phyloP scores from a whole-genome alignment of 2,329 filamentous ascomycete species.

The Phialemoniopsis sp. region DNA sequence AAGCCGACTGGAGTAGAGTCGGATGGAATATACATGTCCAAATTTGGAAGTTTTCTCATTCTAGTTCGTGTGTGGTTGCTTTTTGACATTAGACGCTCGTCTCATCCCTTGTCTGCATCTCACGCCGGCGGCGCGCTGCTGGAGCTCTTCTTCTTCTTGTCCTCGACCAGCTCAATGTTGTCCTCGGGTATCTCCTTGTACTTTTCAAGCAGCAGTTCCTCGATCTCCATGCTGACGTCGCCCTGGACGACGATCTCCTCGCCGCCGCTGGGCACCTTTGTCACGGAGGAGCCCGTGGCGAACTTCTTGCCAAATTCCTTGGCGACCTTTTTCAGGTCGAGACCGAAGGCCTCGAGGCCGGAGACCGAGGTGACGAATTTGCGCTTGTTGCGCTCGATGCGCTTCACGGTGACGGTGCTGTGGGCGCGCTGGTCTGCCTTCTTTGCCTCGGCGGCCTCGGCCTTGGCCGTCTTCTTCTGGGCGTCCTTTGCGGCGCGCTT shows the following conservation, averaged over 20 bases:
- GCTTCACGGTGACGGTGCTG: slow-evolving; percentile 85
- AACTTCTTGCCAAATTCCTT: slow-evolving; percentile 99
- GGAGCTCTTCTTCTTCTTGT: slow-evolving; percentile 74
- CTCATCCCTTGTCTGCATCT: background rate
- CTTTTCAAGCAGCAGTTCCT: slow-evolving; percentile 84
- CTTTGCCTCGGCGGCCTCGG: slow-evolving; percentile 79
- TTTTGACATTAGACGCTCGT: too few species aligned
- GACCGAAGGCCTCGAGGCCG: slow-evolving; percentile 82
- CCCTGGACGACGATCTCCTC: slow-evolving; percentile 99
- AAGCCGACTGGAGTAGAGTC: too few species aligned
- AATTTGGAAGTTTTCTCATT: background rate
- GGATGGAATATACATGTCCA: too few species aligned
- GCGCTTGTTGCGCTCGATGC: slow-evolving; percentile 95
- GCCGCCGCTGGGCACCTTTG: slow-evolving; percentile 77
- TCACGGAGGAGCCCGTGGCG: slow-evolving; percentile 88
- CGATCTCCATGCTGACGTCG: slow-evolving; percentile 90
- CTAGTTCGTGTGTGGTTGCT: background rate
- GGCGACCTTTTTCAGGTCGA: slow-evolving; percentile 92
- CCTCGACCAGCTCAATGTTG: slow-evolving; percentile 91
- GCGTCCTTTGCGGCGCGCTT: slow-evolving; percentile 95
- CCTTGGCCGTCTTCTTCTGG: slow-evolving; percentile 94
- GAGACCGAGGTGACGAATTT: slow-evolving; percentile 94
- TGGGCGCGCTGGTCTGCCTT: slow-evolving; percentile 78
- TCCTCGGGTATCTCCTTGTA: slow-evolving; percentile 90
- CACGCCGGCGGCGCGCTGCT: slow-evolving; percentile 13